phyloP scores from a whole-genome alignment of 306 rosid genomes.

The Quercus engelmannii region DNA sequence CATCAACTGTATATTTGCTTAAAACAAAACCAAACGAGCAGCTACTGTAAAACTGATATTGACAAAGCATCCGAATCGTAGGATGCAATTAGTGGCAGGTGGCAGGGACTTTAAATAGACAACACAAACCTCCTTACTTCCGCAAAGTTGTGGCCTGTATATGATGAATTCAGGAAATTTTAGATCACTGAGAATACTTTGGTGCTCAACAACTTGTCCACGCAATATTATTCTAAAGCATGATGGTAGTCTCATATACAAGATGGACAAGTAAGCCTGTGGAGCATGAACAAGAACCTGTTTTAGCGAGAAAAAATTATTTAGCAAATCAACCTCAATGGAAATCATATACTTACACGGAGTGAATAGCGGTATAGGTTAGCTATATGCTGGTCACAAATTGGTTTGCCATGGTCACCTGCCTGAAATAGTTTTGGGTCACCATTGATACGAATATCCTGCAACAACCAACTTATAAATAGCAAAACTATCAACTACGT shows the following conservation, averaged over 20 bases:
- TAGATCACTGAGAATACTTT: constrained; percentile 40
- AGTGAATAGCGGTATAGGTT: constrained; percentile 37
- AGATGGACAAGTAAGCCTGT: constrained; percentile 52
- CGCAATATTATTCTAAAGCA: constrained; percentile 40
- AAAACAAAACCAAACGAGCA: too few relatives aligned
- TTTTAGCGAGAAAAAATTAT: background rate
- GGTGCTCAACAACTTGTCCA: constrained; percentile 36
- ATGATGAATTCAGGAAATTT: constrained; percentile 39
- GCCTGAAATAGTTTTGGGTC: background rate
- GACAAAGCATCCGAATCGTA: too few relatives aligned
- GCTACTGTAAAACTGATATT: too few relatives aligned
- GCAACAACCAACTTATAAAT: constrained; percentile 11
- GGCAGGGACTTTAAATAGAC: background rate
- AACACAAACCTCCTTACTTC: constrained; percentile 36
- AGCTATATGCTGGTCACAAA: constrained; percentile 43
- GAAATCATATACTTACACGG: constrained; percentile 34
- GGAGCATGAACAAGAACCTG: constrained; percentile 9
- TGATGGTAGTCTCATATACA: constrained; percentile 41
- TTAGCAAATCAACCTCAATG: background rate
- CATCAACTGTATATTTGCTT: too few relatives aligned
- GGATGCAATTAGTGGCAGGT: background rate
- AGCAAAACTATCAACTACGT: background rate
- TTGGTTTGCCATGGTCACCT: constrained; percentile 18
- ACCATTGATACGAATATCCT: constrained; percentile 46
- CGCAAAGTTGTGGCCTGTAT: constrained; percentile 41